Conservation (phyloP, 768 basidiomycete genomes). For the Clathrus columnatus region DNA sequence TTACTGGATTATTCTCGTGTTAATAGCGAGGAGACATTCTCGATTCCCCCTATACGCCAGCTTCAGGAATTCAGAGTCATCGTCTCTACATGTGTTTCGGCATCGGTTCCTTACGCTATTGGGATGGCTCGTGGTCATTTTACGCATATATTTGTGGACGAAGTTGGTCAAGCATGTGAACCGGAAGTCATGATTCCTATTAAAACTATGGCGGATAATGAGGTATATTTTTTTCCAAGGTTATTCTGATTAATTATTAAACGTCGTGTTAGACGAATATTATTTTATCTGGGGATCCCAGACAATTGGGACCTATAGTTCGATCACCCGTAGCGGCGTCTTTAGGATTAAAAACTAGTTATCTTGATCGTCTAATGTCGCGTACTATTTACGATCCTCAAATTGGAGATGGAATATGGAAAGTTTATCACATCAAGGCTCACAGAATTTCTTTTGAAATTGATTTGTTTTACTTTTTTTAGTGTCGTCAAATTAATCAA, state of each 20-base stretch:
- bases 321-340: slow-evolving; percentile 21
- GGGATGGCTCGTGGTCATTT: slow-evolving; percentile 48
- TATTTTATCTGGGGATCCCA: slow-evolving; percentile 29
- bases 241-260: neutral
- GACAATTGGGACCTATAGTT: slow-evolving; percentile 31
- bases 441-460: too few relatives aligned
- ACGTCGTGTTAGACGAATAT: slow-evolving; percentile 22
- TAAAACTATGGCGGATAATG: slow-evolving; percentile 21
- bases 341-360: slow-evolving; percentile 26
- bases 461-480: slow-evolving; percentile 9
- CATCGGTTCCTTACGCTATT: slow-evolving; percentile 36
- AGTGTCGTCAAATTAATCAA: slow-evolving; percentile 53
- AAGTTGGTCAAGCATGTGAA: slow-evolving; percentile 57
- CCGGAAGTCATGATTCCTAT: slow-evolving; percentile 45
- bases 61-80: slow-evolving; percentile 42
- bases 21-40: slow-evolving; percentile 33
- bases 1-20: slow-evolving; percentile 31
- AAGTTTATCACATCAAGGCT: slow-evolving; percentile 6
- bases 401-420: slow-evolving; percentile 23
- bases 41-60: slow-evolving; percentile 33
- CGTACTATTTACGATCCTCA: slow-evolving; percentile 21
- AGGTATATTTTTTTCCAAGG: neutral
- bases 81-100: slow-evolving; percentile 51
- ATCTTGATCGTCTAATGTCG: slow-evolving; percentile 28
- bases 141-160: slow-evolving; percentile 54